Percentiles rank a stretch among this genome's conserved stretches.
Evolutionary conservation across 257 asterid genomes (phyloP).

Genomic region (Echium plantagineum): DNA sequence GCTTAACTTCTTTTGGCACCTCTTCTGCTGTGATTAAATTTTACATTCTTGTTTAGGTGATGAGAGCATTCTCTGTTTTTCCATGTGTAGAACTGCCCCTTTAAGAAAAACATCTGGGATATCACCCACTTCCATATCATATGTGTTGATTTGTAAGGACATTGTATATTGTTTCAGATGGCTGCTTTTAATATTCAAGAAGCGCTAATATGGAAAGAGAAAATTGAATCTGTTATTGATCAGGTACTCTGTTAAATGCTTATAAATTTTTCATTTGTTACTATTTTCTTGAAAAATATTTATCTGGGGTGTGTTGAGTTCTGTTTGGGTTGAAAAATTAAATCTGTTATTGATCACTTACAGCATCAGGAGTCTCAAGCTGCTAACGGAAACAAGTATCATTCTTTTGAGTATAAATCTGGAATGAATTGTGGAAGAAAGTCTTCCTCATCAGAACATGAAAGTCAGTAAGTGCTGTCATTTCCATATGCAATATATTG

Average conservation of each 20-base stretch:
- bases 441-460: conserved; percentile 72
- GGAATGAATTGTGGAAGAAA: conserved; percentile 53
- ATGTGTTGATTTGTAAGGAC: background rate
- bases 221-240: conserved; percentile 76
- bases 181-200: conserved; percentile 96
- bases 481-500: background rate
- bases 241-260: conserved; percentile 41
- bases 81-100: background rate
- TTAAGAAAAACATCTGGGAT: background rate
- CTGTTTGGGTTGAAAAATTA: background rate
- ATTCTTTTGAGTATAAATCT: conserved; percentile 63
- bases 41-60: background rate
- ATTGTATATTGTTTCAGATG: conserved; percentile 46
- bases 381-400: conserved; percentile 44
- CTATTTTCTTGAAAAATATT: too few relatives aligned
- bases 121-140: background rate
- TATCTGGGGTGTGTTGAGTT: background rate
- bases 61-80: background rate
- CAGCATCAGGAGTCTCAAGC: conserved; percentile 77
- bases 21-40: background rate
- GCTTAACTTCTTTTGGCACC: background rate
- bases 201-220: conserved; percentile 78
- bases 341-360: conserved; percentile 16
- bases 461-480: conserved; percentile 71
- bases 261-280: background rate